Percentiles rank a stretch among this genome's conserved stretches.
Conservation (phyloP, 108 stramenopile species). For the Fragilariopsis cylindrus region DNA sequence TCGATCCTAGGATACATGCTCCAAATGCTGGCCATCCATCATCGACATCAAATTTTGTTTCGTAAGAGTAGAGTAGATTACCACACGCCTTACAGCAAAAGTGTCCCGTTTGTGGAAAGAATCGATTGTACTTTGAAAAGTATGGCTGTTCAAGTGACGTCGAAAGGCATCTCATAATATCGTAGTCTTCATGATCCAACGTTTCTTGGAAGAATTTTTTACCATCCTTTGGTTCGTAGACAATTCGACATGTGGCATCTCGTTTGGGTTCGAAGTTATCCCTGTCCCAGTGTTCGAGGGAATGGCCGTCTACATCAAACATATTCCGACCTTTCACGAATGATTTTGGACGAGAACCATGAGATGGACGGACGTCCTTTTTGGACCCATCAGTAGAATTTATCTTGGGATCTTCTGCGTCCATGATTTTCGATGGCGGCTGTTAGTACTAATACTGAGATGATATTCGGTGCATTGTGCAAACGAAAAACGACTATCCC, state of each 20-base stretch:
- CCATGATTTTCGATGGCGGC: no score
- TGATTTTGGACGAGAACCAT: no score
- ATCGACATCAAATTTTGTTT: conserved; percentile 22
- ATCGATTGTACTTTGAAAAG: conserved; percentile 38
- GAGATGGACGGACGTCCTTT: no score
- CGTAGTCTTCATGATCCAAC: conserved; percentile 22
- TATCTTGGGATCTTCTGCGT: no score
- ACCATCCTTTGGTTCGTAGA: conserved; percentile 33
- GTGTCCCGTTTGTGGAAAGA: conserved; percentile 29
- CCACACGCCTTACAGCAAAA: conserved; percentile 40
- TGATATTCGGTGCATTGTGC: no score
- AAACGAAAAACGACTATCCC: no score
- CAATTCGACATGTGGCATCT: conserved; percentile 31
- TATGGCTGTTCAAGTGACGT: conserved; percentile 27
- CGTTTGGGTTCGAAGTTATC: conserved; percentile 30
- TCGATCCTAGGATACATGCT: conserved; percentile 26
- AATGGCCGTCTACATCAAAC: conserved; percentile 29
- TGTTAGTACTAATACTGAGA: no score
- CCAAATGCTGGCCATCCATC: conserved; percentile 43
- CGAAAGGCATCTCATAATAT: conserved; percentile 17
- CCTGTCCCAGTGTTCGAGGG: conserved; percentile 27
- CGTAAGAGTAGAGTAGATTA: conserved; percentile 30
- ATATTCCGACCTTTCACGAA: conserved; percentile 14
- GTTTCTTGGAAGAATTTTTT: conserved; percentile 23
- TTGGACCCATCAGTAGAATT: no score